phyloP scores from a whole-genome alignment of 116 monocot genomes.

The Phalaenopsis hybrid region DNA sequence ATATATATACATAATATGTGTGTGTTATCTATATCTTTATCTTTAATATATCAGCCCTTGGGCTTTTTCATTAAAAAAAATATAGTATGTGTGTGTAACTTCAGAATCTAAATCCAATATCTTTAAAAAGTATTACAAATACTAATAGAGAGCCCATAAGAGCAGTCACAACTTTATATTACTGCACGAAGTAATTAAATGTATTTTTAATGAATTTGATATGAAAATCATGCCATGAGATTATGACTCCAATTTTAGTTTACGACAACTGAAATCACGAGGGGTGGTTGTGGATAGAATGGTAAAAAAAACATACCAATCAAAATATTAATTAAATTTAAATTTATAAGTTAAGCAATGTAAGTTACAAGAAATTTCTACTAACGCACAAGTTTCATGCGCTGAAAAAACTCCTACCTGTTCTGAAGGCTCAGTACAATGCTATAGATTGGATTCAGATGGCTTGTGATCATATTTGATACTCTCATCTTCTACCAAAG shows the following conservation, averaged over 20 bases:
- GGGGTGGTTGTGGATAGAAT: neutral
- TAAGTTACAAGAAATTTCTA: too few species aligned
- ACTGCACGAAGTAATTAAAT: neutral
- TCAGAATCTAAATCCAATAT: too few species aligned
- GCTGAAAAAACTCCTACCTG: neutral
- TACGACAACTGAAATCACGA: neutral
- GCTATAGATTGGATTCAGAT: constrained; percentile 2
- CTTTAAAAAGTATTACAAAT: too few species aligned
- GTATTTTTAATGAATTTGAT: neutral
- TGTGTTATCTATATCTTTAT: too few species aligned
- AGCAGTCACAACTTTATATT: neutral
- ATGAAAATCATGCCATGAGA: neutral
- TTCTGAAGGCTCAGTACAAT: neutral
- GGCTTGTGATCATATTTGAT: neutral
- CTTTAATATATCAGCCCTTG: too few species aligned
- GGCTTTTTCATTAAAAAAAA: too few species aligned
- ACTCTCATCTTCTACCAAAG: constrained; percentile 6
- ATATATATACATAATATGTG: too few species aligned
- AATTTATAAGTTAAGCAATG: too few species aligned
- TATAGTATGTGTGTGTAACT: too few species aligned
- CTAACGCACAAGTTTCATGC: neutral
- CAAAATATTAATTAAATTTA: neutral
- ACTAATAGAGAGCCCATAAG: too few species aligned
- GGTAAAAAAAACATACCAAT: neutral
- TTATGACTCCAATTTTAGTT: neutral